Evolutionary conservation across 2,329 filamentous ascomycete species (phyloP), one percentile per base, ranked within the genome.

Genomic region (Scleromitrula shiraiana): DNA sequence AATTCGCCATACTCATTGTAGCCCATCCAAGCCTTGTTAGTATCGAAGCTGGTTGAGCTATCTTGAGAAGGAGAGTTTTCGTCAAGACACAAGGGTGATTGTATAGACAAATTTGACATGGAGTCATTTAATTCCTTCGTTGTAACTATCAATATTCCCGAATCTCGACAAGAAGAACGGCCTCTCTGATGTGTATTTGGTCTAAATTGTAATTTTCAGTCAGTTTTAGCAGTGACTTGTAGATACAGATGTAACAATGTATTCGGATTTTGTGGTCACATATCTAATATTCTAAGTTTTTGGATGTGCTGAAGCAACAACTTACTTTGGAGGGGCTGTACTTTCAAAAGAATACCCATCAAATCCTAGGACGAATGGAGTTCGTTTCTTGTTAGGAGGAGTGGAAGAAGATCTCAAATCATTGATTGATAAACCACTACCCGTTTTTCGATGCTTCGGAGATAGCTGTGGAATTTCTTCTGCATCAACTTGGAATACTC

Each of bases 1-100:
- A 64, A 44, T 37, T 61, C 56, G 6, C 61, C 60, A 48, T 59
- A 60, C 37, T 62, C 56, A 40, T 63, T 62, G 23, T 64, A 64
- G 4, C 50, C 52, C 56, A 61, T 59, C 4, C 33, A 49, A 22
- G 52, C 48, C 27, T 54, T 55, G 17, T 44, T 24, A 14, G 33
- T 19, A 38, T 45, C 36, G 26, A 41, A 41, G 7, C 14, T 33
- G 2, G 33, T 24, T 5, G 14, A 26, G 19, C 29, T 17, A n/a
- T 38, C 38, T n/a, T 26, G 15, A 26, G 19, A 41, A 5, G 24
- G 22, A 2, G 41, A 30, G 15, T 26, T 30, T 19, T 38, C 35
- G 4, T 23, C 22, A 14, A 10, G 22, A 41, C 26, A 26, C 12
- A 27, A 41, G 17, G 29, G 24, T 12, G 26, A 35, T 41, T 35